Percentiles rank a stretch among this genome's conserved stretches.
phyloP scores from a whole-genome alignment of 106 monocot species.

The Dioscorea dumetorum region DNA sequence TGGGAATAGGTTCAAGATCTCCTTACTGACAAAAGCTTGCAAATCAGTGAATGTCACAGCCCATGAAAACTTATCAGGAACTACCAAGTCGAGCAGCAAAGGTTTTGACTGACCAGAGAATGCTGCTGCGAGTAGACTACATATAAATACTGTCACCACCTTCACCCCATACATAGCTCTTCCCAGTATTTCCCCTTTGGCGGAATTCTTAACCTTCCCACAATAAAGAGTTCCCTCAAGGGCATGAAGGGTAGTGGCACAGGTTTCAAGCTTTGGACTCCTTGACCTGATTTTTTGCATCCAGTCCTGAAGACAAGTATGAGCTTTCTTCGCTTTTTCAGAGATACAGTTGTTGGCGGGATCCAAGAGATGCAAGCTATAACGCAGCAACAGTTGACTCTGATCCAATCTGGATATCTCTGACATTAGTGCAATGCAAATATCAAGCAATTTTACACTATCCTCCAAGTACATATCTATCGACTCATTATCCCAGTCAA shows the following conservation, averaged over 20 bases:
- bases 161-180: constrained; percentile 70
- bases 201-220: constrained; percentile 49
- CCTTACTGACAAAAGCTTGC: constrained; percentile 25
- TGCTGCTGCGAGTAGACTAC: constrained; percentile 36
- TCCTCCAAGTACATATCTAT: constrained; percentile 68
- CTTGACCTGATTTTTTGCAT: constrained; percentile 15
- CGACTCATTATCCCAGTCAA: constrained; percentile 90
- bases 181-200: constrained; percentile 69
- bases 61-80: constrained; percentile 61
- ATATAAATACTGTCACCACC: constrained; percentile 51
- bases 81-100: constrained; percentile 42
- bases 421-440: constrained; percentile 68
- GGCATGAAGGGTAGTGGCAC: constrained; percentile 20
- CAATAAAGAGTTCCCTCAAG: constrained; percentile 32
- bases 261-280: constrained; percentile 41
- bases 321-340: constrained; percentile 28
- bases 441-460: constrained; percentile 79
- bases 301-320: constrained; percentile 50
- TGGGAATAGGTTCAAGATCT: constrained; percentile 10
- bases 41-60: constrained; percentile 43
- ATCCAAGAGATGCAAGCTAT: constrained; percentile 40
- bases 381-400: constrained; percentile 46
- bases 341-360: constrained; percentile 7
- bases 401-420: constrained; percentile 72
- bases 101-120: constrained; percentile 36